These are phyloP conservation scores for Scleromitrula shiraiana DNA, from an alignment of 2,329 filamentous ascomycete species.

Conservation along the genomic window DNA sequence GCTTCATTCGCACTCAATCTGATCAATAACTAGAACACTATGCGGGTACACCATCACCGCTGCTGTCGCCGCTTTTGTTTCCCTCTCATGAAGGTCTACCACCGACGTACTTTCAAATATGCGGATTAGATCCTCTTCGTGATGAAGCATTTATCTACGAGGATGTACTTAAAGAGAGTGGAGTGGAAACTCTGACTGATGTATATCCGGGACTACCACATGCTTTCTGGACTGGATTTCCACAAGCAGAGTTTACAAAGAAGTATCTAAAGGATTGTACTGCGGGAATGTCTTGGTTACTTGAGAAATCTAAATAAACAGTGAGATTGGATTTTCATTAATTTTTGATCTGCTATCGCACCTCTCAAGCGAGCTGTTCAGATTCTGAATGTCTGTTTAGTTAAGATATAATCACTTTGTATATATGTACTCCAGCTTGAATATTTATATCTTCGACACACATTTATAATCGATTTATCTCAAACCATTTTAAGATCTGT, in stretches of 20 bases:
- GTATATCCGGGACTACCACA: slow-evolving; percentile 30
- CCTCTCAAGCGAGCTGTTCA: no score
- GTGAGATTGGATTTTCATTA: not conserved
- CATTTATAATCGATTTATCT: no score
- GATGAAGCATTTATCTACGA: slow-evolving; percentile 49
- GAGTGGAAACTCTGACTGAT: slow-evolving; percentile 26
- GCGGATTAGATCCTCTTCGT: slow-evolving; percentile 41
- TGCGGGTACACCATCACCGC: slow-evolving; percentile 16
- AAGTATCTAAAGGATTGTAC: not conserved
- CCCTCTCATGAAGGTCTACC: slow-evolving; percentile 33
- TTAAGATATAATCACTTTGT: no score
- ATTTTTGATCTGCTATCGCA: not conserved
- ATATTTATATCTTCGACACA: no score
- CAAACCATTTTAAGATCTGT: no score
- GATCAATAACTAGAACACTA: not conserved
- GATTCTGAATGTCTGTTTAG: no score
- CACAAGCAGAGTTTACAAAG: slow-evolving; percentile 20
- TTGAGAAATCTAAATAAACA: not conserved
- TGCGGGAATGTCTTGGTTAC: not conserved
- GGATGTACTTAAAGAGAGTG: slow-evolving; percentile 35
- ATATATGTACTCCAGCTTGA: no score
- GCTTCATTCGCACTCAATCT: no score
- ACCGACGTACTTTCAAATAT: slow-evolving; percentile 41
- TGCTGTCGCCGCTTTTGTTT: slow-evolving; percentile 30
- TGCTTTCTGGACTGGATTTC: slow-evolving; percentile 27